Evolutionary conservation across 2,329 filamentous ascomycete genomes (phyloP).

Genomic region (Alternaria conjuncta): DNA sequence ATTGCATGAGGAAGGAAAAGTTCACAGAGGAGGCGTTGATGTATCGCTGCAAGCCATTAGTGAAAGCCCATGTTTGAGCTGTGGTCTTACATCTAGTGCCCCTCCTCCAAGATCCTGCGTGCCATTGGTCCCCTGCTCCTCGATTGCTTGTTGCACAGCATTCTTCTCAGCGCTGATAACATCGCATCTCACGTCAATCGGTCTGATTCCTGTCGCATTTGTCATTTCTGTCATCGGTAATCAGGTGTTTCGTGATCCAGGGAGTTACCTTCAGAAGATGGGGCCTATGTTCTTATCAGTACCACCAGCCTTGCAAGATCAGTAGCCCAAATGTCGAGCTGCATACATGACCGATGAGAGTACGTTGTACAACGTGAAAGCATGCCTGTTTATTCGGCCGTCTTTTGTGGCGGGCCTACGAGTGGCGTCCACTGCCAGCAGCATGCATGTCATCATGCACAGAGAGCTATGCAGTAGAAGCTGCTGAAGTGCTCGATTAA

Average conservation of each 20-base stretch:
- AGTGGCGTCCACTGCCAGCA: background rate
- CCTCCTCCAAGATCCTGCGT: slow-evolving; percentile 17
- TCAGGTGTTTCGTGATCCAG: background rate
- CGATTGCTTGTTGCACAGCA: slow-evolving; percentile 20
- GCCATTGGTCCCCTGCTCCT: slow-evolving; percentile 15
- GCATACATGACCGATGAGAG: background rate
- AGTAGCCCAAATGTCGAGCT: background rate
- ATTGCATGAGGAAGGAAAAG: slow-evolving; percentile 33
- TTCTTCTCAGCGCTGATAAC: background rate
- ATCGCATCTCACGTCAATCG: background rate
- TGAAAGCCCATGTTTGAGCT: background rate
- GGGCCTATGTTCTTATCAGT: background rate
- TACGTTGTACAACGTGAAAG: background rate
- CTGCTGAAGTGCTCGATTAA: background rate
- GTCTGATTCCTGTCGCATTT: background rate
- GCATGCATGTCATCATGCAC: background rate
- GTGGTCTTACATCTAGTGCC: background rate
- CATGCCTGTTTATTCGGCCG: background rate
- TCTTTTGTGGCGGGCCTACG: background rate
- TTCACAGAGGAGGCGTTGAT: slow-evolving; percentile 32
- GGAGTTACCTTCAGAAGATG: background rate
- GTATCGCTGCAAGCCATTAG: slow-evolving; percentile 24
- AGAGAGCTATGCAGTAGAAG: background rate
- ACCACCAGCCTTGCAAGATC: too few relatives aligned
- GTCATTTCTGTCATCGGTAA: background rate